Evolutionary conservation across 768 basidiomycete species (phyloP).

Genomic region (Kondoa malvinella): DNA sequence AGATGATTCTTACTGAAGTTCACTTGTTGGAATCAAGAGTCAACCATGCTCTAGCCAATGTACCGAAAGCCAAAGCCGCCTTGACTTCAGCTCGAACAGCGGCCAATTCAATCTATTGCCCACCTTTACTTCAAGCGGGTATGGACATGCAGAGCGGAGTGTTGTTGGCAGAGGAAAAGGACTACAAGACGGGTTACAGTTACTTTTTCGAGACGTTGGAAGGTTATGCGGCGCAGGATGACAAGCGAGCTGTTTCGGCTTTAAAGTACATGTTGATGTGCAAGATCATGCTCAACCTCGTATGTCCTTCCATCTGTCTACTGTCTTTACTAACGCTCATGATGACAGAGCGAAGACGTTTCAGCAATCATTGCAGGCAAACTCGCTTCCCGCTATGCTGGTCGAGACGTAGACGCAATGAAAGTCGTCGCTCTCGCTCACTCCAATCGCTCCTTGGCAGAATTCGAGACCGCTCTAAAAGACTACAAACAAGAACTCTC

Average conservation of each 20-base stretch:
- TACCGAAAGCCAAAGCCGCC: constrained; percentile 79
- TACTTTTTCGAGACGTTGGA: constrained; percentile 98
- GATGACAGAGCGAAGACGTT: constrained; percentile 52
- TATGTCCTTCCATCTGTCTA: constrained; percentile 35
- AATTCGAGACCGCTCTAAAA: constrained; percentile 71
- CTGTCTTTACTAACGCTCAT: not conserved
- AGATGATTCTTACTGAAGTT: constrained; percentile 92
- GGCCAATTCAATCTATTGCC: constrained; percentile 88
- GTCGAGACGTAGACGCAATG: constrained; percentile 87
- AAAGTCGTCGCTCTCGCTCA: constrained; percentile 87
- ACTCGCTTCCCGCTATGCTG: constrained; percentile 69
- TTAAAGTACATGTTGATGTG: constrained; percentile 97
- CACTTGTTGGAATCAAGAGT: constrained; percentile 84
- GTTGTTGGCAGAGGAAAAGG: constrained; percentile 90
- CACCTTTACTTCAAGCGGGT: constrained; percentile 46
- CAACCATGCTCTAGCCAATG: constrained; percentile 72
- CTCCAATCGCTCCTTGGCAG: constrained; percentile 68
- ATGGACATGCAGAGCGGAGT: constrained; percentile 59
- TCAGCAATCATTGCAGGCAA: constrained; percentile 70
- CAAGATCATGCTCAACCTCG: constrained; percentile 93
- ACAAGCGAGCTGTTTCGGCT: constrained; percentile 58
- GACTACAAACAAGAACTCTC: constrained; percentile 86
- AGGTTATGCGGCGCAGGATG: constrained; percentile 59
- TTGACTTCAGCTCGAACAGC: constrained; percentile 81
- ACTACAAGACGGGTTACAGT: constrained; percentile 76